A percentile compares a stretch with the other conserved stretches of the same genome.
Conservation (phyloP, 2,329 filamentous ascomycete species). For the Rutstroemia sp. region DNA sequence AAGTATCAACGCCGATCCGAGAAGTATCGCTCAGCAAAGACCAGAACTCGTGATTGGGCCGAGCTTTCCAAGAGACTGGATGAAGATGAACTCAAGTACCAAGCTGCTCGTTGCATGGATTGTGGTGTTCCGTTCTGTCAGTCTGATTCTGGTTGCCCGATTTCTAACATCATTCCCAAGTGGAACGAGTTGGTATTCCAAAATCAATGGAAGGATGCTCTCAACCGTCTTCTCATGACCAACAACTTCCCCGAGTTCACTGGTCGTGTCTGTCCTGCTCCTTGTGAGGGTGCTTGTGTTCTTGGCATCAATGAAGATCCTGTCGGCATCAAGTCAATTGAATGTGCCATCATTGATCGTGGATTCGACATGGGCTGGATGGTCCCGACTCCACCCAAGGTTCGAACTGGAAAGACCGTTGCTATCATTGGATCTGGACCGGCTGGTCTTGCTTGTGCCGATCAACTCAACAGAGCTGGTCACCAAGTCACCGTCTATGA, state of each 20-base stretch:
- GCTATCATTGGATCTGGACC: conserved; percentile 90
- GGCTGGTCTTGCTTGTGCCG: conserved; percentile 80
- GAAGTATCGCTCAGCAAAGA: conserved; percentile 83
- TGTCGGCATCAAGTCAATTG: conserved; percentile 96
- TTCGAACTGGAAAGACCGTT: conserved; percentile 80
- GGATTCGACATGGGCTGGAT: conserved; percentile 99
- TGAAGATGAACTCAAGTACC: conserved; percentile 94
- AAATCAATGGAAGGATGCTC: conserved; percentile 80
- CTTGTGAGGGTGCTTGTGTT: conserved; percentile 93
- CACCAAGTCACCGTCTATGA: conserved; percentile 88
- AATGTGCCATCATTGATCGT: conserved; percentile 95
- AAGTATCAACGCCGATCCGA: conserved; percentile 88
- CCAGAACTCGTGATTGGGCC: conserved; percentile 85
- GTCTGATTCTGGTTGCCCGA: conserved; percentile 90
- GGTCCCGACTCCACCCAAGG: conserved; percentile 70
- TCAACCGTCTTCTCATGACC: conserved; percentile 87
- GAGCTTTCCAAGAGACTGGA: conserved; percentile 82
- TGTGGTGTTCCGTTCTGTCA: conserved; percentile 98
- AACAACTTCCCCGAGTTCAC: conserved; percentile 99
- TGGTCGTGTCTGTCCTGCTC: conserved; percentile 91
- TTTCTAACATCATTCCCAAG: conserved; percentile 96
- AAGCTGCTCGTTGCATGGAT: conserved; percentile 96
- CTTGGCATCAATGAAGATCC: conserved; percentile 95
- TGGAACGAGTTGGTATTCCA: conserved; percentile 77
- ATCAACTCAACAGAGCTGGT: conserved; percentile 90